Base-by-base conservation (phyloP, 306 rosid genomes). In the Quercus dentata region DNA sequence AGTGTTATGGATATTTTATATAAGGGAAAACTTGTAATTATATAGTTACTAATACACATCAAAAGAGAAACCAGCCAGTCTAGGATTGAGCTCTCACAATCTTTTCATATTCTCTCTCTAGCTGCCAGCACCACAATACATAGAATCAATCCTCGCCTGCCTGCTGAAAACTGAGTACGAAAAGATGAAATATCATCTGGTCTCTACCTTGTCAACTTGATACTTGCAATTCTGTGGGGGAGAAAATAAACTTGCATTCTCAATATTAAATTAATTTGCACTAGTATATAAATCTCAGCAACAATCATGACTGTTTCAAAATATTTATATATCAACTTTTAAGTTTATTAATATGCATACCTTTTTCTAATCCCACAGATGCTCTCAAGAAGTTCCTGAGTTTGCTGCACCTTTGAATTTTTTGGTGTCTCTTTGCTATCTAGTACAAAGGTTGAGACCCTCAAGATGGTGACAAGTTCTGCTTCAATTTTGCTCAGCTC, bases 401-500 rank as follows among this genome's bases (percentile, higher is more conserved):
- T 87, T 90, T 85, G 91, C 58, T 86, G 94, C 87, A 90, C 90
- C 87, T 87, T 92, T 54, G 80, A 84, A 79, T 89, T 86, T 54
- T 86, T 87, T 69, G 85, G 79, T 78, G 89, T 90, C 69, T 89
- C 92, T 73, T 84, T 90, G 63, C 83, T 56, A 71, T 86, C 89
- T 19, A 88, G 81, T 65, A 90, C 73, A 80, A 92, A 78, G 31
- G 89, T 79, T 69, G 98, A 95, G 78, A 85, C 90, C 77, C 86
- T 89, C 83, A 91, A 79, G 74, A 91, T 75, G 68, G 91, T 75
- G 52, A 86, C 79, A 62, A 95, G 96, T 83, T 92, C 91, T 46
- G 84, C 87, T 86, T 95, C 97, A 69, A 91, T 92, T 83, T 80
- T 86, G 59, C 81, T 46, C 23, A 95, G 93, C 69, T 90, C 92